phyloP scores from a whole-genome alignment of 768 basidiomycete genomes.

The Russula ochroleuca region DNA sequence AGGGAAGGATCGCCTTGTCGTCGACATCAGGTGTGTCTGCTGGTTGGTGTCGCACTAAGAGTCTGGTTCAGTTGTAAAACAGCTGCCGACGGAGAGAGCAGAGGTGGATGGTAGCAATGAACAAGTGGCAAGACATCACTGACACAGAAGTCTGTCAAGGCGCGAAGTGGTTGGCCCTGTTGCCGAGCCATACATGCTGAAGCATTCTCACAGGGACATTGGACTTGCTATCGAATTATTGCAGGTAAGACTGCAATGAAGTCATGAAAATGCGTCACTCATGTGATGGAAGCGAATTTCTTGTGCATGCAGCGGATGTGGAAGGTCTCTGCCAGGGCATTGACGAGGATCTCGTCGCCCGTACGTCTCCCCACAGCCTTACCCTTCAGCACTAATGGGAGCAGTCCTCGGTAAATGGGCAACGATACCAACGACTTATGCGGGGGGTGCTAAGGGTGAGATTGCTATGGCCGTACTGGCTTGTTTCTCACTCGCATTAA shows the following conservation, averaged over 20 bases:
- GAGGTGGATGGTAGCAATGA: constrained; percentile 95
- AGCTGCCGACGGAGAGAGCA: constrained; percentile 79
- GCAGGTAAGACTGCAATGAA: constrained; percentile 49
- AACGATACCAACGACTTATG: constrained; percentile 89
- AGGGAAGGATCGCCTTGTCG: constrained; percentile 83
- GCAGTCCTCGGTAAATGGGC: constrained; percentile 90
- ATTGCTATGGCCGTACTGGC: not conserved
- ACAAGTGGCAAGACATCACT: constrained; percentile 96
- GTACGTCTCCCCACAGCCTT: constrained; percentile 38
- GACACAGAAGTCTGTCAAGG: constrained; percentile 90
- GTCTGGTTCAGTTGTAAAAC: constrained; percentile 1
- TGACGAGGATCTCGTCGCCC: constrained; percentile 79
- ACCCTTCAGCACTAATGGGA: constrained; percentile 23
- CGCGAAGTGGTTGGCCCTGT: constrained; percentile 31
- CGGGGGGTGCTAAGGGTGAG: constrained; percentile 88
- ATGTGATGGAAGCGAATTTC: constrained; percentile 62
- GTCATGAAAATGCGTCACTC: constrained; percentile 11
- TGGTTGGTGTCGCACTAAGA: not conserved
- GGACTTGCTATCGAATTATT: constrained; percentile 69
- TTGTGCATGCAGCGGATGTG: constrained; percentile 98
- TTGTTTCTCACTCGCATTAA: constrained; percentile 32
- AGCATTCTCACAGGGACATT: constrained; percentile 59
- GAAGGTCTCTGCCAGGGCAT: constrained; percentile 97
- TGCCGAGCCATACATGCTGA: not conserved
- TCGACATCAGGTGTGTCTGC: constrained; percentile 79